Conservation (phyloP, 2,329 filamentous ascomycete genomes). For the Mollisia scopiformis region DNA sequence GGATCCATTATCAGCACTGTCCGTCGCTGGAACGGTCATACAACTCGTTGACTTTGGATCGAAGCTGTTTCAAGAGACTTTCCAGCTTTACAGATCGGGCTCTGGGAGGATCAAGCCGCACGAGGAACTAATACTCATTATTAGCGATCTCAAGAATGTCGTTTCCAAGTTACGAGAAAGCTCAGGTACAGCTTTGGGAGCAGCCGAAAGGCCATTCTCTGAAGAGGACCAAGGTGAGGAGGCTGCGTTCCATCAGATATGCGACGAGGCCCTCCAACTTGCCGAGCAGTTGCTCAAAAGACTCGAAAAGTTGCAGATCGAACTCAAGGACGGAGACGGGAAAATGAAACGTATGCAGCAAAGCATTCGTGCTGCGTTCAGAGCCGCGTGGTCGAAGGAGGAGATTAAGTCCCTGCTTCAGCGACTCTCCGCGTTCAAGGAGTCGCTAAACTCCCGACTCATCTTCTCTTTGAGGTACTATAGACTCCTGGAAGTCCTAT, state of each 20-base stretch:
- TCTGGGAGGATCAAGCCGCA: neutral
- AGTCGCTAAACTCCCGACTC: neutral
- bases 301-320: neutral
- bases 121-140: conserved; percentile 6
- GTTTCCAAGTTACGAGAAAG: neutral
- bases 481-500: neutral
- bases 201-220: neutral
- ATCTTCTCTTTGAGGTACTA: conserved; percentile 10
- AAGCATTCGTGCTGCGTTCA: neutral
- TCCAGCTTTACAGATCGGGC: conserved; percentile 8
- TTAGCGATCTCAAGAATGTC: neutral
- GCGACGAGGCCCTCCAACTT: neutral
- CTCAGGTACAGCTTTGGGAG: too few relatives aligned
- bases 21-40: conserved; percentile 5
- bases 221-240: neutral
- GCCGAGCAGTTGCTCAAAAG: neutral
- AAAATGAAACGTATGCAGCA: neutral
- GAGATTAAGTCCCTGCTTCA: neutral
- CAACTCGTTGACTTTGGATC: conserved; percentile 12
- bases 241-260: neutral
- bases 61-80: neutral
- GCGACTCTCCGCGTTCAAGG: neutral
- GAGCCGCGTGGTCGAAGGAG: conserved; percentile 4
- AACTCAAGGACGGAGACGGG: neutral
- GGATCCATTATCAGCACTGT: conserved; percentile 15